phyloP scores from a whole-genome alignment of 257 asterid genomes.

The Gardenia jasminoides region DNA sequence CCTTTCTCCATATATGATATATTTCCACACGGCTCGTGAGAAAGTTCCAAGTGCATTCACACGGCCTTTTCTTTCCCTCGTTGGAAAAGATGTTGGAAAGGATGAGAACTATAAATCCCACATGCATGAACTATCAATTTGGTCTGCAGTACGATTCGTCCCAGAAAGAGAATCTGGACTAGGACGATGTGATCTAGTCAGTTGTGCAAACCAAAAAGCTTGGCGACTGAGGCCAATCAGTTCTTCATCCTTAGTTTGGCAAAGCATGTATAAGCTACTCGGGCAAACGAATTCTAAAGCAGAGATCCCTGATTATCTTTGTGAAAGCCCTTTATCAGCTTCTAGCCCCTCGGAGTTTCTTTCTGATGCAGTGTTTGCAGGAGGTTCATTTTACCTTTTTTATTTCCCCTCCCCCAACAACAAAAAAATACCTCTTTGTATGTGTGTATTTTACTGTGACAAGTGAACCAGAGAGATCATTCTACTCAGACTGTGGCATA shows the following conservation, averaged over 20 bases:
- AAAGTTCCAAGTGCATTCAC: background rate
- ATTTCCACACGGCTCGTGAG: background rate
- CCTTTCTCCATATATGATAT: no score
- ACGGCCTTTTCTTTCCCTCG: background rate
- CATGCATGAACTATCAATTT: no score
- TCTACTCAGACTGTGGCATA: background rate
- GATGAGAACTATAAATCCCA: no score
- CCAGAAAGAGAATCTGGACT: no score
- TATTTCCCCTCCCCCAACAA: no score
- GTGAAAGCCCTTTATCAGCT: background rate
- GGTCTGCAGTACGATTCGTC: no score
- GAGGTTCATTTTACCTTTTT: background rate
- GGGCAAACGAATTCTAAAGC: background rate
- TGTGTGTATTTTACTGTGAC: background rate
- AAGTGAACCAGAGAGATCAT: background rate
- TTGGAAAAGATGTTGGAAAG: no score
- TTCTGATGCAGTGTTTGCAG: constrained; percentile 14
- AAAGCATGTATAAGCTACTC: background rate
- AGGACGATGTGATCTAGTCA: no score
- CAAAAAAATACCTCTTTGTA: no score
- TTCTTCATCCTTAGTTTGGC: no score
- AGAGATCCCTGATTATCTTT: background rate
- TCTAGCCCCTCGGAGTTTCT: background rate
- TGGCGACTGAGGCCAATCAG: no score
- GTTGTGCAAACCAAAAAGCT: no score